Conservation (phyloP, 352 stramenopile genomes). For the Phytophthora quininea region DNA sequence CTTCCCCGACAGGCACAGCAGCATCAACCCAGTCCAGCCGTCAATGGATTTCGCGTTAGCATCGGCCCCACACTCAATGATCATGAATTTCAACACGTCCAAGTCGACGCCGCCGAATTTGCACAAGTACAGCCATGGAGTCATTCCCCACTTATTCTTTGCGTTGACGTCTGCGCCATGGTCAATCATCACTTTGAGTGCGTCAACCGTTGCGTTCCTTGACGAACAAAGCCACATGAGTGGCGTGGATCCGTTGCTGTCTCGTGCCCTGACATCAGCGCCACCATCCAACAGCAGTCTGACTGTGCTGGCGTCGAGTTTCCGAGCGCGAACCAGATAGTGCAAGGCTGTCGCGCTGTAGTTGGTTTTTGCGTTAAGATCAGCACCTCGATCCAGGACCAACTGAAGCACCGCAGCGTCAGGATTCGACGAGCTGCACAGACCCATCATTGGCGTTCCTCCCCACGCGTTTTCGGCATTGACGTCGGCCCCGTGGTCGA, state of each 20-base stretch:
- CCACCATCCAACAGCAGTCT: no score
- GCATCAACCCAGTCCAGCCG: neutral
- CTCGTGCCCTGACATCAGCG: neutral
- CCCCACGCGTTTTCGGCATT: neutral
- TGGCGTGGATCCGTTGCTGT: neutral
- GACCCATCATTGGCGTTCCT: neutral
- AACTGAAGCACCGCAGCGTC: neutral
- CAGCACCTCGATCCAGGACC: neutral
- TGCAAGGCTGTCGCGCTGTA: neutral
- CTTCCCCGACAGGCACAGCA: neutral
- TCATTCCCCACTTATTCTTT: neutral
- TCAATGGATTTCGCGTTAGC: neutral
- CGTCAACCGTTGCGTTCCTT: neutral
- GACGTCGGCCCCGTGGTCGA: neutral
- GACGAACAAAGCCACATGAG: neutral
- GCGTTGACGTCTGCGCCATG: neutral
- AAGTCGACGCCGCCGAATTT: neutral
- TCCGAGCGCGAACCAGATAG: no score
- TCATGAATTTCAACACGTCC: neutral
- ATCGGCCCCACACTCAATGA: neutral
- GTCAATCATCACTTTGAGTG: neutral
- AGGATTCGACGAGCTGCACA: neutral
- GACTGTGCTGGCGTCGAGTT: no score
- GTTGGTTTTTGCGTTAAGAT: neutral
- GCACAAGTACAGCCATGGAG: neutral